Conservation (phyloP, 768 basidiomycete species). For the Mycena capillaripes region DNA sequence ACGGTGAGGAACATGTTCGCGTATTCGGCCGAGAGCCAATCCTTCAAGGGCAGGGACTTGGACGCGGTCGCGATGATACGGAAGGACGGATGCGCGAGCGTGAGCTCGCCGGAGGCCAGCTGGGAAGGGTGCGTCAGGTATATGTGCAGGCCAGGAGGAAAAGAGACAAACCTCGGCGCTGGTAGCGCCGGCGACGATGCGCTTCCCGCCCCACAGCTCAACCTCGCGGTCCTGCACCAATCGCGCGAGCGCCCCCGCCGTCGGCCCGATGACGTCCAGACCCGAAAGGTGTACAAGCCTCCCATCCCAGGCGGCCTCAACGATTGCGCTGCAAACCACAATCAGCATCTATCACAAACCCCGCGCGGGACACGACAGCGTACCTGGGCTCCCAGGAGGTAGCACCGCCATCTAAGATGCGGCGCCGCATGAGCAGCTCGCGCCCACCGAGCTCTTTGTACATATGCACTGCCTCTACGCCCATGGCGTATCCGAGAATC, state of each 20-base stretch:
- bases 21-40: conserved; percentile 78
- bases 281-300: conserved; percentile 71
- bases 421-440: conserved; percentile 74
- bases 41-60: conserved; percentile 73
- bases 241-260: conserved; percentile 73
- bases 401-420: conserved; percentile 69
- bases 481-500: conserved; percentile 65
- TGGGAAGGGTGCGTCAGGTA: conserved; percentile 23
- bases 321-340: conserved; percentile 55
- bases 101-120: conserved; percentile 55
- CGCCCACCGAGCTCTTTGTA: conserved; percentile 80
- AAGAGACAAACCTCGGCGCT: conserved; percentile 55
- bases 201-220: conserved; percentile 75
- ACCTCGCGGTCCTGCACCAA: conserved; percentile 72
- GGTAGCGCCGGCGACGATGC: conserved; percentile 66
- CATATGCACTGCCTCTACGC: conserved; percentile 68
- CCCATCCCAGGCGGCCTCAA: conserved; percentile 72
- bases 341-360: neutral
- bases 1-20: conserved; percentile 80
- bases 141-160: neutral
- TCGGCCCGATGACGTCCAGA: conserved; percentile 75
- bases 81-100: conserved; percentile 69
- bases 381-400: conserved; percentile 75
- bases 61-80: conserved; percentile 74
- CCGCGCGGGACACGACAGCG: neutral